Conservation (phyloP, 495 filamentous ascomycete genomes). For the Daldinia vernicosa region DNA sequence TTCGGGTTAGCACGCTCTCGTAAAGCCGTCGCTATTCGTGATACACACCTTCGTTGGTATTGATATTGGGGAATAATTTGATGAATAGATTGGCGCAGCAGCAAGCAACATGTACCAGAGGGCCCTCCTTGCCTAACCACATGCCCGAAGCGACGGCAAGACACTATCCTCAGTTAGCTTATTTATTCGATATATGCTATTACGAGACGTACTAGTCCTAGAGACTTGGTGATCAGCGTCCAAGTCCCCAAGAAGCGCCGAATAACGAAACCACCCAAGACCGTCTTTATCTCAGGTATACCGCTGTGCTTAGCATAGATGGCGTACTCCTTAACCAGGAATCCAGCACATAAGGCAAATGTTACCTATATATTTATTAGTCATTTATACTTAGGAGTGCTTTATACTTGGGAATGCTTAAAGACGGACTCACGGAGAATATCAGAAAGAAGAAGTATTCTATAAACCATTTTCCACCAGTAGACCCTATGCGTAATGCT, state of each 20-base stretch:
- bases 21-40: not conserved
- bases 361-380: slow-evolving; percentile 64
- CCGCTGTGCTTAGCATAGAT: slow-evolving; percentile 93
- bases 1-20: slow-evolving; percentile 28
- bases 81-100: slow-evolving; percentile 97
- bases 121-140: slow-evolving; percentile 99
- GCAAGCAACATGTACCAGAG: slow-evolving; percentile 95
- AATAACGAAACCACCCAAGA: slow-evolving; percentile 94
- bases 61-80: slow-evolving; percentile 84
- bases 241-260: slow-evolving; percentile 89
- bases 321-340: slow-evolving; percentile 85
- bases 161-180: slow-evolving; percentile 65
- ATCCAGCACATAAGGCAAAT: slow-evolving; percentile 80
- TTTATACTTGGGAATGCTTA: not conserved
- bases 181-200: not conserved
- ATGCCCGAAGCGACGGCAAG: slow-evolving; percentile 93
- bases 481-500: slow-evolving; percentile 71
- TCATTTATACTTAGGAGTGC: not conserved
- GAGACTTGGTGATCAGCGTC: slow-evolving; percentile 90
- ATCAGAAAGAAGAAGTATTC: slow-evolving; percentile 87
- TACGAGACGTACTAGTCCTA: slow-evolving; percentile 76
- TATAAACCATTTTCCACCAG: slow-evolving; percentile 75
- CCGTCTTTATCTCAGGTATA: slow-evolving; percentile 97
- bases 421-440: slow-evolving; percentile 70
- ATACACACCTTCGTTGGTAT: slow-evolving; percentile 82